Evolutionary conservation across 768 basidiomycete species (phyloP), one percentile per base, ranked within the genome.

Genomic region (Lepiota venenata): DNA sequence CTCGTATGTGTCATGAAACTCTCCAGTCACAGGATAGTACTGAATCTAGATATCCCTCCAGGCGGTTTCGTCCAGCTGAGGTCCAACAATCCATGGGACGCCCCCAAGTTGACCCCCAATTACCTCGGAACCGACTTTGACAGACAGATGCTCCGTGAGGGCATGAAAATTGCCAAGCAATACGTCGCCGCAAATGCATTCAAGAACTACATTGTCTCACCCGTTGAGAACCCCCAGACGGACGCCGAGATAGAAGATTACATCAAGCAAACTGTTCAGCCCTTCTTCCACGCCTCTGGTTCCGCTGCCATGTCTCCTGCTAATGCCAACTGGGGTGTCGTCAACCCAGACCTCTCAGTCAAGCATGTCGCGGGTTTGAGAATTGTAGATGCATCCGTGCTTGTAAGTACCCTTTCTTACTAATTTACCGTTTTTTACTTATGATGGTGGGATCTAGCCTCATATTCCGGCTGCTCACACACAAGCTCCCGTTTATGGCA

Each of bases 351-450:
- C 35, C 56, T 75, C 43, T 50, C 46, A 27, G 66, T 75, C 16
- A 72, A 73, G 59, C 67, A 68, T 6, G 58, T 68, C 1, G 42
- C 29, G 1, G 72, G 69, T 1, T 47, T 75, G n/a, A 60, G 73
- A 14, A 60, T 75, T 21, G 69, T 74, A 6, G 72, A 75, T 61
- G 65, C 68, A 14, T 70, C 70, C 18, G 62, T 74, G 18, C 45
- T 69, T 44, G 72, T 70, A 50, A 50, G 69, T 60, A 44, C 3
- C 39, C 29, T 32, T 27, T 29, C 4, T 21, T 6, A 10, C 22
- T 15, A 25, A 42, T 11, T 11, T 32, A 8, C 8, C 8, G 32
- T 32, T 32, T 9, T 32, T 32, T 8, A 11, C 32, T 32, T 9
- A 32, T 32, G 4, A 7, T 32, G 10, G 32, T 8, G 32, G 32